Base-by-base conservation (phyloP, 1,139 yeast genomes). In the Wickerhamiella infanticola region DNA sequence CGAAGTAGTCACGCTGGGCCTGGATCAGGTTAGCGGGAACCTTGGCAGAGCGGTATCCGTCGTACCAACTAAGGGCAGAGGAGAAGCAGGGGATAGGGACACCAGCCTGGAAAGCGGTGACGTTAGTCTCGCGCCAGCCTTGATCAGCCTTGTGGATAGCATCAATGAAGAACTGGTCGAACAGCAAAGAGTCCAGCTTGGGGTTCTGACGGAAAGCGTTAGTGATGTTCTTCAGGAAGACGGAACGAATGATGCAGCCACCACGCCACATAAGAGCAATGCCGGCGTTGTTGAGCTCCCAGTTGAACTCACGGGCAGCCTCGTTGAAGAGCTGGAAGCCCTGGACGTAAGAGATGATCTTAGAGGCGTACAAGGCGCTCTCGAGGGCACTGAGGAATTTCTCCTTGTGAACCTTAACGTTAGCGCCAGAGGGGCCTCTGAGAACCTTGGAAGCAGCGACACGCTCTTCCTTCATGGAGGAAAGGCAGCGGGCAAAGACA, bases 261-360 rank as follows among this genome's bases (percentile, higher is more conserved):
- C 98, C 98, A 78, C 98, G 82, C 98, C 98, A 90, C 98, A 90
- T 90, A 64, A 90, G 78, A 58, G 97, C 98, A 62, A 90, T 90
- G 53, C 94, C 90, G 57, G 97, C 95, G 78, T 84, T 83, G 82
- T 90, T 90, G 68, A 90, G 76, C 68, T 84, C 79, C 98, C 98
- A 90, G 63, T 80, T 80, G 76, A 85, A 90, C 68, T 85, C 95
- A 71, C 76, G 81, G 58, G 95, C 97, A 59, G 98, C 98, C 70
- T 90, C 95, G 68, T 93, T 84, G 72, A 90, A 86, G 67, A 90
- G 79, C 97, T 90, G 90, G 81, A 90, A 90, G 67, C 98, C 98
- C 75, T 90, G 98, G 57, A 97, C 94, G 68, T 90, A 90, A 44
- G 98, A 90, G 66, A 90, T 90, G 64, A 90, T 84, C 81, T 90